A percentile compares a stretch with the other conserved stretches of the same genome.
These are phyloP conservation scores for Sanghuangporus sanghuang DNA, from an alignment of 1,284 basidiomycete species.

Conservation along the genomic window DNA sequence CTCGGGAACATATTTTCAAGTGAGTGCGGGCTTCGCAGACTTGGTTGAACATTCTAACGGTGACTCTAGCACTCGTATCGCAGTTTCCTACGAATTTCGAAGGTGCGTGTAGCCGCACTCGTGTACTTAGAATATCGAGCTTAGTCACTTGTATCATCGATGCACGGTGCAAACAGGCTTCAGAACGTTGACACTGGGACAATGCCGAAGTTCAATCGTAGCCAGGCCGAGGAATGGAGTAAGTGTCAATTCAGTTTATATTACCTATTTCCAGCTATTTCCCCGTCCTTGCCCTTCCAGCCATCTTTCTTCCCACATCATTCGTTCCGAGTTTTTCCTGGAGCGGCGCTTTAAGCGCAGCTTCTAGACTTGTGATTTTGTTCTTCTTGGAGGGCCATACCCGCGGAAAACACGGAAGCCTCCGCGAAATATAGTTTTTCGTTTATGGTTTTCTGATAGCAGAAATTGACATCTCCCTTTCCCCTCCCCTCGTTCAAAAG, in stretches of 20 bases:
- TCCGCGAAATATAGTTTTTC: background rate
- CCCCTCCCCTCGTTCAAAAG: conserved; percentile 28
- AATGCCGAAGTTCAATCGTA: conserved; percentile 50
- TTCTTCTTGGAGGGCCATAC: background rate
- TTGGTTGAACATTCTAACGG: conserved; percentile 11
- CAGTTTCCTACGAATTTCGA: conserved; percentile 58
- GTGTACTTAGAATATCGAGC: background rate
- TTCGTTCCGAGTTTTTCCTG: background rate
- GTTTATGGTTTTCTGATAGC: background rate
- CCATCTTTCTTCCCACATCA: background rate
- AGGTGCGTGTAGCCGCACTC: conserved; percentile 39
- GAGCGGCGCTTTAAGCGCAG: background rate
- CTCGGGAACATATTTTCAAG: conserved; percentile 71
- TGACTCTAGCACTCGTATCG: conserved; percentile 54
- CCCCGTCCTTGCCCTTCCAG: background rate
- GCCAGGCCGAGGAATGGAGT: conserved; percentile 74
- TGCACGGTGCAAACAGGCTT: conserved; percentile 26
- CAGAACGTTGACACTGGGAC: conserved; percentile 29
- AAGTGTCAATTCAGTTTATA: conserved; percentile 26
- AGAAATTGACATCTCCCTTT: background rate
- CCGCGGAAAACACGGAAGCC: background rate
- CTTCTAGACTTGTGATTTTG: conserved; percentile 1
- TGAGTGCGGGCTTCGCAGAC: conserved; percentile 32
- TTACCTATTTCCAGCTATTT: background rate
- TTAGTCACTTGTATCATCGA: conserved; percentile 24